Conservation (phyloP, 495 filamentous ascomycete species). For the Tirmania nivea region DNA sequence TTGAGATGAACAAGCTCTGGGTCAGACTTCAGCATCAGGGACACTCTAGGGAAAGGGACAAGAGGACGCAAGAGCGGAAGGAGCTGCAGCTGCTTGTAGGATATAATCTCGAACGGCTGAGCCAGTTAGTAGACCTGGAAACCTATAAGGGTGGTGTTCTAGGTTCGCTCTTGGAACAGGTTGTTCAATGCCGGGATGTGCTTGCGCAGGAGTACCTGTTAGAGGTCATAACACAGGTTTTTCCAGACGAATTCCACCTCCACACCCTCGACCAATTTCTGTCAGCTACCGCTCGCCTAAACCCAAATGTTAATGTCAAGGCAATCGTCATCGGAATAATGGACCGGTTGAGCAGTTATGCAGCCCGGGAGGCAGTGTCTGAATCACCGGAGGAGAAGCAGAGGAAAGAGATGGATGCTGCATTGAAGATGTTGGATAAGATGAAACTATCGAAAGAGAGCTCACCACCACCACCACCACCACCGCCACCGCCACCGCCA, state of each 20-base stretch:
- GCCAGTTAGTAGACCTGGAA: constrained; percentile 86
- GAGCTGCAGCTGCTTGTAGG: constrained; percentile 90
- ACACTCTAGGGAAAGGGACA: constrained; percentile 81
- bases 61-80: constrained; percentile 78
- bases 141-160: constrained; percentile 81
- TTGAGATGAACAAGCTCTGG: constrained; percentile 99
- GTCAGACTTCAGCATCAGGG: constrained; percentile 93
- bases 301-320: constrained; percentile 91
- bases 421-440: constrained; percentile 51
- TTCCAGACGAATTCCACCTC: constrained; percentile 94
- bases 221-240: constrained; percentile 97
- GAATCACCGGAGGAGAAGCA: constrained; percentile 46
- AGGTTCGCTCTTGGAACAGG: constrained; percentile 76
- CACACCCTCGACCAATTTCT: constrained; percentile 89
- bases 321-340: constrained; percentile 95
- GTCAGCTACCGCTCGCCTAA: constrained; percentile 70
- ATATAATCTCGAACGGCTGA: constrained; percentile 83
- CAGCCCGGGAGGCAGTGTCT: constrained; percentile 61
- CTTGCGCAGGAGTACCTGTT: constrained; percentile 92
- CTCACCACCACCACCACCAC: constrained; percentile 10
- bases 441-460: constrained; percentile 45
- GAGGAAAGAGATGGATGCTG: constrained; percentile 65
- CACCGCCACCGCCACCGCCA: constrained; percentile 7
- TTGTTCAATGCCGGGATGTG: constrained; percentile 93
- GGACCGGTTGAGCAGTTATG: constrained; percentile 85